phyloP scores from a whole-genome alignment of 768 basidiomycete genomes.

The Serendipita sp. region DNA sequence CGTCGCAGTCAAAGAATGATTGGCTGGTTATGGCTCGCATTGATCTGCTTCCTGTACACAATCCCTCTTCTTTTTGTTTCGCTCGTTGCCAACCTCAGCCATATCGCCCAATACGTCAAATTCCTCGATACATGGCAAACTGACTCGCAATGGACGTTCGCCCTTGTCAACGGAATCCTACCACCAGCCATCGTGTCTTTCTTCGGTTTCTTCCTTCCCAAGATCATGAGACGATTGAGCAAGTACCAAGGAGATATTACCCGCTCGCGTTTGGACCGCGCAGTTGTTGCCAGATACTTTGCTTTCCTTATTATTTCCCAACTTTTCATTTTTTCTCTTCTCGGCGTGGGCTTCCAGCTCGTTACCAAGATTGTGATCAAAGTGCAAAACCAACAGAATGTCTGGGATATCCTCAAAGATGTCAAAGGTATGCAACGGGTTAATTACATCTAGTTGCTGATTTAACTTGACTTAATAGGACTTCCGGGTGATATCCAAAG shows the following conservation, averaged over 20 bases:
- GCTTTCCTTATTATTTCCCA: constrained; percentile 89
- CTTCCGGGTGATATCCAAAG: constrained; percentile 59
- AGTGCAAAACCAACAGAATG: constrained; percentile 24
- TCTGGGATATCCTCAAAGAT: constrained; percentile 29
- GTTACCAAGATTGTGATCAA: constrained; percentile 28
- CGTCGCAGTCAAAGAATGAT: constrained; percentile 47
- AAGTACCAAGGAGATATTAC: constrained; percentile 56
- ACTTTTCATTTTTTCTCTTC: constrained; percentile 60
- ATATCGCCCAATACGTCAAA: constrained; percentile 52
- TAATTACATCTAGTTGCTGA: not conserved
- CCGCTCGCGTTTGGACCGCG: constrained; percentile 69
- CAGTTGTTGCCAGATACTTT: constrained; percentile 84
- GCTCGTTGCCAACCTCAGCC: constrained; percentile 75
- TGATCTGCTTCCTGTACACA: constrained; percentile 89
- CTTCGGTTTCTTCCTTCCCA: constrained; percentile 82
- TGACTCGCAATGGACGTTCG: constrained; percentile 50
- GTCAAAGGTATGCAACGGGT: constrained; percentile 25
- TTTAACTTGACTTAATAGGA: constrained; percentile 23
- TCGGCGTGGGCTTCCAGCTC: constrained; percentile 19
- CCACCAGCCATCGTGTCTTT: constrained; percentile 78
- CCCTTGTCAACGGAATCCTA: constrained; percentile 79
- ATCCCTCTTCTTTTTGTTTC: constrained; percentile 84
- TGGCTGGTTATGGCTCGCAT: constrained; percentile 62
- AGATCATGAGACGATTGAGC: constrained; percentile 73
- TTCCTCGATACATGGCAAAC: constrained; percentile 63